phyloP scores from a whole-genome alignment of 148 eudicot species.

The Dysphania ambrosioides region DNA sequence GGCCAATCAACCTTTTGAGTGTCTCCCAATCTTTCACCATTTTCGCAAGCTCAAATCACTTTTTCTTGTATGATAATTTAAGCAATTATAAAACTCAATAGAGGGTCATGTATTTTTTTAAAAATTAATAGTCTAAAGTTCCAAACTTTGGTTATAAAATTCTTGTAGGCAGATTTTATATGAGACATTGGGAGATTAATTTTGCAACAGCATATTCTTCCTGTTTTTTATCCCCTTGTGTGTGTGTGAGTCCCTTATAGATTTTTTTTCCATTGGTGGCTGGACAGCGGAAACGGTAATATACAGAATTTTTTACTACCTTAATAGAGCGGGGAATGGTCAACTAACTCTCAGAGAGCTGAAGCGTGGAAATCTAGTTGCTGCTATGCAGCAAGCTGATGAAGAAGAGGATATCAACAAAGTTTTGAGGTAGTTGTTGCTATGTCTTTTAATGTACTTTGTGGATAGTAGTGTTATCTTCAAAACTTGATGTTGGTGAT shows the following conservation, averaged over 20 bases:
- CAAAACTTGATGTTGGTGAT: neutral
- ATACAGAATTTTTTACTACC: conserved; percentile 92
- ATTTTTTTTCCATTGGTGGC: conserved; percentile 20
- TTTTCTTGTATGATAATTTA: neutral
- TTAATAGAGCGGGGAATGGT: conserved; percentile 93
- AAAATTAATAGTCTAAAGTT: too few relatives aligned
- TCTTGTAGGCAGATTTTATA: neutral
- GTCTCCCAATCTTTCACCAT: neutral
- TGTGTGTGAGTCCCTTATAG: conserved; percentile 1
- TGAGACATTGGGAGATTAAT: too few relatives aligned
- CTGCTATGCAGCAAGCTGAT: conserved; percentile 97
- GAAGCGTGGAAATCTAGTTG: conserved; percentile 77
- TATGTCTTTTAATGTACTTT: neutral
- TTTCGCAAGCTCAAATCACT: too few relatives aligned
- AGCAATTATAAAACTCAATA: too few relatives aligned
- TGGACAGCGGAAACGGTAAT: conserved; percentile 93
- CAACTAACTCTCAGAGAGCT: conserved; percentile 89
- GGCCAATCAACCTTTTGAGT: neutral
- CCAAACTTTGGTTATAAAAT: neutral
- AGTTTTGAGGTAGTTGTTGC: conserved; percentile 89
- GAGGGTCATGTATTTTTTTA: too few relatives aligned
- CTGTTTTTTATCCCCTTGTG: neutral
- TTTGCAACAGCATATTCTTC: neutral
- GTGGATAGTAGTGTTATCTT: neutral
- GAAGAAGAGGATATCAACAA: conserved; percentile 98